Base-by-base conservation (phyloP, 108 stramenopile genomes). In the Licmophora abbreviata region DNA sequence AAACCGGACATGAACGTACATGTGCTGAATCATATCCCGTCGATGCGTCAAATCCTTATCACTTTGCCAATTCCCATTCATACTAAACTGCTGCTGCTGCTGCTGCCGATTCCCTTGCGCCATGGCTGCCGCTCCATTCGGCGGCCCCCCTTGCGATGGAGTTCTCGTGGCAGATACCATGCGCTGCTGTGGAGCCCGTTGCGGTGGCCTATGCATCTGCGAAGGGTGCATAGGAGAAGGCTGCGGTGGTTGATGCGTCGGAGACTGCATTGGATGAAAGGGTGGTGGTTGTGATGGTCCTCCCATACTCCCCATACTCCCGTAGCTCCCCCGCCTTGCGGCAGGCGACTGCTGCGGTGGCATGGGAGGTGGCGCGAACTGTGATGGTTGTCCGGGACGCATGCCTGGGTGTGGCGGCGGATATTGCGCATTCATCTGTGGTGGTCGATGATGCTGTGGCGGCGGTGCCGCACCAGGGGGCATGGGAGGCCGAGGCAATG, bases 1-100 rank as follows among this genome's bases (percentile, higher is more conserved):
- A 35, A 35, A 35, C 34, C 10, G 10, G 12, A 11, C 10, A 28
- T 8, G 17, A 10, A 72, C 88, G 76, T 80, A 90, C 81, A 94
- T 94, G 52, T 90, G 81, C 47, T 89, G 89, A 57, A 94, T 94
- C 93, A 94, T 94, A 55, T 85, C 76, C 46, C 89, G 59, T 35
- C 93, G 70, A 63, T 79, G 77, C 22, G 73, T 70, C 61, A 81
- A 84, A 57, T 94, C 89, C n/a, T 74, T 62, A 51, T 88, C 81
- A 56, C 73, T 83, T 55, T 93, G 91, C 91, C 91, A 93, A 63
- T 73, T 81, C 11, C 91, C 85, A 61, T 83, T 84, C 27, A 82
- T 49, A 6, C 59, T 62, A 48, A 45, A 32, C 54, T 31, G 36
- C 29, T 63, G 66, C 42, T 68, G 72, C 7, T 56, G 51, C 1